Conservation (phyloP, 2,329 filamentous ascomycete species). For the Chaetomiaceae sp. region DNA sequence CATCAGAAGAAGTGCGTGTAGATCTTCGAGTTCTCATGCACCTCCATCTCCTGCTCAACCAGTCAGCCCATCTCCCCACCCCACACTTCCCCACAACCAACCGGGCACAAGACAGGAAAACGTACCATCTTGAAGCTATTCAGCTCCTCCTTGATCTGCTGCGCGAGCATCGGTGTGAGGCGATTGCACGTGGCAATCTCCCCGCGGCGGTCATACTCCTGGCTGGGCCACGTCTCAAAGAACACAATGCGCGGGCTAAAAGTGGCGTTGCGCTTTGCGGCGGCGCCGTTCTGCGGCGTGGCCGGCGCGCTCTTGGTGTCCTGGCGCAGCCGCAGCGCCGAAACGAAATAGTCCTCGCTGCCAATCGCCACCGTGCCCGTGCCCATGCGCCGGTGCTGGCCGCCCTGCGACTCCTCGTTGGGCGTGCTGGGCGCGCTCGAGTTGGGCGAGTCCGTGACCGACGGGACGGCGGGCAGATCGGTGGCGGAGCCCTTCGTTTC, state of each 20-base stretch:
- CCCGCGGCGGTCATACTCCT: constrained; percentile 91
- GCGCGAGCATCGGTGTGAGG: constrained; percentile 90
- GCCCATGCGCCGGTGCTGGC: constrained; percentile 61
- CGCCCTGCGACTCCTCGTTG: constrained; percentile 64
- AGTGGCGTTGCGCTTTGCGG: constrained; percentile 56
- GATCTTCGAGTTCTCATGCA: constrained; percentile 96
- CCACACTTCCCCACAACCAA: too few species aligned
- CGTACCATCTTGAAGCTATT: constrained; percentile 99
- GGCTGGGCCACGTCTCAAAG: constrained; percentile 91
- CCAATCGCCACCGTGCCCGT: constrained; percentile 67
- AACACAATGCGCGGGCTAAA: constrained; percentile 95
- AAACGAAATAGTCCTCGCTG: constrained; percentile 86
- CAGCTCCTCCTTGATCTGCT: constrained; percentile 98
- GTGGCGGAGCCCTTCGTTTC: constrained; percentile 49
- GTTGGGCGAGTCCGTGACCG: constrained; percentile 68
- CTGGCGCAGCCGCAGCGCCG: constrained; percentile 63
- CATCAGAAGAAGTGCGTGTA: constrained; percentile 99
- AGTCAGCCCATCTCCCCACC: too few species aligned
- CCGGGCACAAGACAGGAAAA: too few species aligned
- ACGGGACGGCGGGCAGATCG: constrained; percentile 55
- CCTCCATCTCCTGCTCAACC: constrained; percentile 86
- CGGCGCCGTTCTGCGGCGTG: constrained; percentile 72
- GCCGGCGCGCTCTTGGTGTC: constrained; percentile 75
- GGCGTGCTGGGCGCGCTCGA: constrained; percentile 87
- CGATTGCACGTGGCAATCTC: constrained; percentile 98